phyloP scores from a whole-genome alignment of 139 green algal genomes.

The Chlorella vulgaris region DNA sequence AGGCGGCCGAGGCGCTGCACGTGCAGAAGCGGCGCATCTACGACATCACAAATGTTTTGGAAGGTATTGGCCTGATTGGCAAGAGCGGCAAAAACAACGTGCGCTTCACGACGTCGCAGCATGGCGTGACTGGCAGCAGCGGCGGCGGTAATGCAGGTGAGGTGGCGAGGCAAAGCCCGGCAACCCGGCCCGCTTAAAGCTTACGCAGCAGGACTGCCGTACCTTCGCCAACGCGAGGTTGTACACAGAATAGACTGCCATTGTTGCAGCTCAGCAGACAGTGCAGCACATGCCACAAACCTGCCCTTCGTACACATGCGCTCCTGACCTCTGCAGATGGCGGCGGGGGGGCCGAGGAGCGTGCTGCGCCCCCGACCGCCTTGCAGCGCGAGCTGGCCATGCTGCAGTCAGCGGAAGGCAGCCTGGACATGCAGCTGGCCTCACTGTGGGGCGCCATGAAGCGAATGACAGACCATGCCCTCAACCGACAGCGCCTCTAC shows the following conservation, averaged over 20 bases:
- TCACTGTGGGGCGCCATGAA: background rate
- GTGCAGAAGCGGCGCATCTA: slow-evolving; percentile 97
- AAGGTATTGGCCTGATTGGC: slow-evolving; percentile 94
- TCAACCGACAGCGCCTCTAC: slow-evolving; percentile 29
- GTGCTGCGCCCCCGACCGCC: background rate
- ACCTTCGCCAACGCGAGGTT: too few relatives aligned
- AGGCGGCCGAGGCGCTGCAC: slow-evolving; percentile 79
- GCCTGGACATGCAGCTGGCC: background rate
- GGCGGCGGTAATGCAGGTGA: background rate
- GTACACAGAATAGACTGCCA: too few relatives aligned
- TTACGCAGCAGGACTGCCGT: too few relatives aligned
- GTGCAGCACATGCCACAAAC: too few relatives aligned
- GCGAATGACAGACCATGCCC: slow-evolving; percentile 13
- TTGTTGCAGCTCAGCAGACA: too few relatives aligned
- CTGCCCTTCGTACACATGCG: too few relatives aligned
- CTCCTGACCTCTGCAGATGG: background rate
- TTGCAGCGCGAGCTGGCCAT: background rate
- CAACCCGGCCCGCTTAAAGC: too few relatives aligned
- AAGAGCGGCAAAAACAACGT: slow-evolving; percentile 95
- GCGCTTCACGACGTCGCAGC: slow-evolving; percentile 19
- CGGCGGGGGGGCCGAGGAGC: background rate
- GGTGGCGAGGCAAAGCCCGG: background rate
- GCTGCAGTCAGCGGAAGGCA: background rate
- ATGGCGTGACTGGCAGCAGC: background rate
- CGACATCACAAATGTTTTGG: slow-evolving; percentile 99